Percentiles rank a stretch among this genome's conserved stretches.
Evolutionary conservation across 2,329 filamentous ascomycete genomes (phyloP).

Genomic region (Epichloe elymi): DNA sequence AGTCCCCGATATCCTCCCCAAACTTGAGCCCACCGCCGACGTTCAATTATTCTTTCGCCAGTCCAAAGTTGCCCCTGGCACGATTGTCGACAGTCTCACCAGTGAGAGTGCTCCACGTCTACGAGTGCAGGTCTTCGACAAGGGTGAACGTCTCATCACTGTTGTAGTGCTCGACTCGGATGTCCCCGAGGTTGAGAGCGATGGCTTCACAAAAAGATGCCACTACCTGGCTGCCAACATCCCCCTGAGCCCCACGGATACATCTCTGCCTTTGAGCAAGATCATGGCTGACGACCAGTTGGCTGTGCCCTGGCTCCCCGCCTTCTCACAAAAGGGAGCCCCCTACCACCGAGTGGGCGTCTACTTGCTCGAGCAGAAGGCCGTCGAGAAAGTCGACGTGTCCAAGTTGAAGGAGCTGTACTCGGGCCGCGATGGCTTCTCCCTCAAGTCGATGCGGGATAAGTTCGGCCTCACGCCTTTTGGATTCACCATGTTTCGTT

Average conservation of each 20-base stretch:
- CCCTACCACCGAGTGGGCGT: slow-evolving; percentile 79
- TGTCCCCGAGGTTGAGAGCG: slow-evolving; percentile 63
- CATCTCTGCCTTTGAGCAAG: slow-evolving; percentile 50
- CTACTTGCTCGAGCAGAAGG: slow-evolving; percentile 69
- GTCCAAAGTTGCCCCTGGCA: slow-evolving; percentile 58
- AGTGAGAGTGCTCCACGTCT: slow-evolving; percentile 65
- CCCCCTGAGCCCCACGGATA: slow-evolving; percentile 37
- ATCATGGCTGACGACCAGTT: slow-evolving; percentile 51
- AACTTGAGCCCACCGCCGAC: slow-evolving; percentile 64
- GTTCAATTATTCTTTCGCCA: slow-evolving; percentile 71
- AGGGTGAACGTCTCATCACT: slow-evolving; percentile 68
- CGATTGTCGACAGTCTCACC: slow-evolving; percentile 60
- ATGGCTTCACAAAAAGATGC: slow-evolving; percentile 68
- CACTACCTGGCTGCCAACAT: slow-evolving; percentile 72
- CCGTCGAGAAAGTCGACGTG: slow-evolving; percentile 44
- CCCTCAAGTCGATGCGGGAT: slow-evolving; percentile 59
- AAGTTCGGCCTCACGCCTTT: slow-evolving; percentile 58
- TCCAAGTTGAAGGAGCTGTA: slow-evolving; percentile 41
- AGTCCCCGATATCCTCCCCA: slow-evolving; percentile 74
- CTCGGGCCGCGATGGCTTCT: slow-evolving; percentile 51
- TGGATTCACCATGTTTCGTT: slow-evolving; percentile 79
- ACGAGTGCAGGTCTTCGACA: slow-evolving; percentile 73
- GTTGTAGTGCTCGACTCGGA: slow-evolving; percentile 82
- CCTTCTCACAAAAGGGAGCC: slow-evolving; percentile 77
- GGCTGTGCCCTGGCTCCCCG: slow-evolving; percentile 68